Evolutionary conservation across 495 filamentous ascomycete genomes (phyloP), one percentile per base, ranked within the genome.

Genomic region (Xylaria flabelliformis): DNA sequence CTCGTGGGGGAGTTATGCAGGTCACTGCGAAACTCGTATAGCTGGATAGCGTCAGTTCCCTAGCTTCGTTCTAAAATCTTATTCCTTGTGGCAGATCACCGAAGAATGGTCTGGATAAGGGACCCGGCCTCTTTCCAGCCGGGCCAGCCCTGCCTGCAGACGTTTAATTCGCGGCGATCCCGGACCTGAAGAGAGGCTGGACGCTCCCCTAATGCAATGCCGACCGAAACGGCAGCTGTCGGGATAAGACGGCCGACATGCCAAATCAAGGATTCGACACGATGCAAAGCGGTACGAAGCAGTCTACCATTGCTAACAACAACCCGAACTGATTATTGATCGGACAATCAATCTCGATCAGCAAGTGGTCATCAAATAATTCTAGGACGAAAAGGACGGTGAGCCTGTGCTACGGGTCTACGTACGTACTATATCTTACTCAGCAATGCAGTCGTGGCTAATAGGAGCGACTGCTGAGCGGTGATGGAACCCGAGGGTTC

Each of bases 181-280:
- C 65, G 65, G 65, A 44, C 36, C 12, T 56, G 12, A n/a, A 19
- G 34, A 21, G 42, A 34, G 63, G 29, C 32, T 24, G 34, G n/a
- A 29, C 34, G 32, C n/a, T 44, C 65, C 13, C 36, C 24, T 44
- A 24, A 67, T 36, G 65, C 50, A 66, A 34, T 34, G 50, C 65
- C 65, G 65, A 67, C 65, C n/a, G 65, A 67, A 67, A 42, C 34
- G 65, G 65, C 50, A 67, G 50, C 50, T 56, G 34, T 56, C 65
- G 65, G 65, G 50, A 21, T 21, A 36, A 67, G 65, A 67, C 21
- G 65, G 56, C 65, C 65, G 65, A 67, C 65, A 67, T 67, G 65
- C 65, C 65, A 10, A 56, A 55, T 67, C n/a, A 67, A 67, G 65
- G 34, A 67, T 26, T 53, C 15, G 63, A 26, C 39, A 1, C 12